Evolutionary conservation across 345 rosid genomes (phyloP).

Genomic region (Euphorbia pulcherrima): DNA sequence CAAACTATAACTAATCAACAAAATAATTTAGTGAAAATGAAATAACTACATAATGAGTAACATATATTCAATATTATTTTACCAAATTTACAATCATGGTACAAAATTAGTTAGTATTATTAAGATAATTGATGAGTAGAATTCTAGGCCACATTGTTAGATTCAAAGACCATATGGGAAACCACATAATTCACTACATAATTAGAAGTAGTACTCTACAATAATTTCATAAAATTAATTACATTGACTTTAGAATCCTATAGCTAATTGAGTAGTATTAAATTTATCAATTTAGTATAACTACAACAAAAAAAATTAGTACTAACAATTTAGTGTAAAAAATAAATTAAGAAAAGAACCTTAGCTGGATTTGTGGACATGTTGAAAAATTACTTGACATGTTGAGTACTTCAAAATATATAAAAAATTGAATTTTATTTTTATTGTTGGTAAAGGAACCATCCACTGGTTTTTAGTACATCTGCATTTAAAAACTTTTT

Average conservation of each 20-base stretch:
- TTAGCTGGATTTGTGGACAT: constrained; percentile 23
- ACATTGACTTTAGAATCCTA: constrained; percentile 24
- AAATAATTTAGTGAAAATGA: too few species aligned
- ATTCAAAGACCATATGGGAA: constrained; percentile 2
- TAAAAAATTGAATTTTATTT: neutral
- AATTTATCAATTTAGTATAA: too few species aligned
- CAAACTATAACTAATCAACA: too few species aligned
- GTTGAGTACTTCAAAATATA: constrained; percentile 21
- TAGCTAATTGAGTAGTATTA: neutral
- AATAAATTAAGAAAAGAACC: neutral
- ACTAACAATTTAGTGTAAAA: too few species aligned
- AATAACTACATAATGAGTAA: neutral
- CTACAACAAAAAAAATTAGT: too few species aligned
- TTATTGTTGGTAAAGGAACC: constrained; percentile 38
- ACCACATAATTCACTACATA: neutral
- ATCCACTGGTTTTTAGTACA: constrained; percentile 1
- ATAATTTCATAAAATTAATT: neutral
- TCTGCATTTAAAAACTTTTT: too few species aligned
- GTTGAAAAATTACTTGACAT: constrained; percentile 16
- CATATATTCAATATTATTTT: too few species aligned
- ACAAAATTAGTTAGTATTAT: neutral
- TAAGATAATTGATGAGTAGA: neutral
- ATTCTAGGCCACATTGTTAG: constrained; percentile 2
- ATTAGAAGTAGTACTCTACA: neutral
- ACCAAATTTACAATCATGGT: neutral